A percentile compares a stretch with the other conserved stretches of the same genome.
Evolutionary conservation across 2,329 filamentous ascomycete genomes (phyloP).

Genomic region (Aphanocladium album): DNA sequence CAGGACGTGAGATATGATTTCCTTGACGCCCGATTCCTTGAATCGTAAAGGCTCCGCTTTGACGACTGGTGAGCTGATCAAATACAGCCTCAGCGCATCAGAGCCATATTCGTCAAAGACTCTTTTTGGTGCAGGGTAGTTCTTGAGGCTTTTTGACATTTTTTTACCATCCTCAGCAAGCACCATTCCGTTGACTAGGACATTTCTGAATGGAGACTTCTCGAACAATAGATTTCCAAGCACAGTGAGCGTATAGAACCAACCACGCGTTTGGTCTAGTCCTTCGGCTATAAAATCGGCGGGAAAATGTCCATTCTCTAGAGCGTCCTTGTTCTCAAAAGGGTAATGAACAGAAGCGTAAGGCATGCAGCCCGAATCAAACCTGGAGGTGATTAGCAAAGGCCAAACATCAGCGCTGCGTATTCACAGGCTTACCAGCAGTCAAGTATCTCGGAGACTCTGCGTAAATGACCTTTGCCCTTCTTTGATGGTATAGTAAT

Average conservation of each 20-base stretch:
- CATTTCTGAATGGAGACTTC: constrained; percentile 24
- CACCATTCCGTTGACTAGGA: constrained; percentile 24
- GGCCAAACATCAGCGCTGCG: background rate
- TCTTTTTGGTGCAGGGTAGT: constrained; percentile 21
- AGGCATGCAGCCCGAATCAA: constrained; percentile 82
- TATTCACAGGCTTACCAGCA: constrained; percentile 57
- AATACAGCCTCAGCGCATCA: constrained; percentile 23
- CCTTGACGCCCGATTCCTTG: constrained; percentile 23
- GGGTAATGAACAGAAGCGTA: constrained; percentile 23
- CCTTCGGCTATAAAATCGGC: constrained; percentile 25
- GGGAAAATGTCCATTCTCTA: constrained; percentile 20
- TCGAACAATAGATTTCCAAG: constrained; percentile 23
- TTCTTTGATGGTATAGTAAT: constrained; percentile 89
- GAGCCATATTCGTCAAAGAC: constrained; percentile 22
- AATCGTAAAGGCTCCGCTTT: constrained; percentile 23
- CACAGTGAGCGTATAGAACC: constrained; percentile 25
- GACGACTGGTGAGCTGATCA: constrained; percentile 25
- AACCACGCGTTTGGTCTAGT: constrained; percentile 25
- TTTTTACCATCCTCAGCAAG: constrained; percentile 26
- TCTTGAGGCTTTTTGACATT: constrained; percentile 26
- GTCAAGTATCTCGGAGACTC: constrained; percentile 86
- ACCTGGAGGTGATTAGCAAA: constrained; percentile 29
- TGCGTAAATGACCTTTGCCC: constrained; percentile 75
- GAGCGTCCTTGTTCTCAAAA: constrained; percentile 21
- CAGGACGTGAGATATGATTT: constrained; percentile 21